phyloP scores from a whole-genome alignment of 331 rosid genomes.

The Spiraea crenata region DNA sequence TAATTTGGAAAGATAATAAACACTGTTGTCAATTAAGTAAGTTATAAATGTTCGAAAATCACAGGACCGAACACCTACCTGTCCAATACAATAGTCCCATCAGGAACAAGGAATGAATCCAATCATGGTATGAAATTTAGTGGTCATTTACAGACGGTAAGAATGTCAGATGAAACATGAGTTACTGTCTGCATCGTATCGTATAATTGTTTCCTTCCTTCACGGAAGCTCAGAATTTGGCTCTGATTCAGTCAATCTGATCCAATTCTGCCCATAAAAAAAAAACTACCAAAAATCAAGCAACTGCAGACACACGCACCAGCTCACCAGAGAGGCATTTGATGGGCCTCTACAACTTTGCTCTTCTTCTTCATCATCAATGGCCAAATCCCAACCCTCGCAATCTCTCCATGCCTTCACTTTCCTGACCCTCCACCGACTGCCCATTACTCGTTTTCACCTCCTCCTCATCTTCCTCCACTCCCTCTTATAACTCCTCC shows the following conservation, averaged over 20 bases:
- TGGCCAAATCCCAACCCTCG: slow-evolving; percentile 31
- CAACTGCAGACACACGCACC: not conserved
- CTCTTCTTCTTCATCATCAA: slow-evolving; percentile 27
- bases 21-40: too few species aligned
- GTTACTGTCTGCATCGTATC: not conserved
- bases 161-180: too few species aligned
- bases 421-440: slow-evolving; percentile 50
- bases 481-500: slow-evolving; percentile 61
- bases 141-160: too few species aligned
- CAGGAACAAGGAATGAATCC: not conserved
- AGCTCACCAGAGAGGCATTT: slow-evolving; percentile 18
- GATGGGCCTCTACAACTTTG: slow-evolving; percentile 63
- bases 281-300: not conserved
- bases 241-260: slow-evolving; percentile 15
- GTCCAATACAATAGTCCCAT: not conserved
- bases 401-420: slow-evolving; percentile 18
- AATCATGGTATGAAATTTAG: not conserved
- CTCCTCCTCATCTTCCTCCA: slow-evolving; percentile 94
- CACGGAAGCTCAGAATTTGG: not conserved
- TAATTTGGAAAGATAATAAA: too few species aligned
- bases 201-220: not conserved
- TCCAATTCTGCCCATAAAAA: not conserved
- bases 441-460: slow-evolving; percentile 71
- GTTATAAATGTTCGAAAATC: too few species aligned
- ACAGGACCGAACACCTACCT: too few species aligned